These are phyloP conservation scores for Sclerotinia spermophila DNA, from an alignment of 2,329 filamentous ascomycete genomes.

Conservation along the genomic window DNA sequence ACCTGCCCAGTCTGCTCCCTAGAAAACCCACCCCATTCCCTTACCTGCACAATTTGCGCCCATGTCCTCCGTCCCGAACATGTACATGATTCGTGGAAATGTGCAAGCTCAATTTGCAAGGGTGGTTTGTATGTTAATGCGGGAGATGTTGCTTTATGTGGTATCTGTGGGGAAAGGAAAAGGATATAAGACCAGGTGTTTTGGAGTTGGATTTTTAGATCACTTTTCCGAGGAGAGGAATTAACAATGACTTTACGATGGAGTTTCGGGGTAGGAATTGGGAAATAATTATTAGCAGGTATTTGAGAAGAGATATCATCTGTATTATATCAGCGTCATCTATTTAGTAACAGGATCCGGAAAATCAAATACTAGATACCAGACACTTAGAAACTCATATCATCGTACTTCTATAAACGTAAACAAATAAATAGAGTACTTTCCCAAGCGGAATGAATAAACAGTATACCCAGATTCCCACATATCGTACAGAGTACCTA, in stretches of 20 bases:
- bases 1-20: conserved; percentile 47
- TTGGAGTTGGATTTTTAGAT: background rate
- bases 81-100: conserved; percentile 61
- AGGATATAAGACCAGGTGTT: background rate
- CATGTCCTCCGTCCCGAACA: conserved; percentile 60
- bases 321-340: background rate
- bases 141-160: conserved; percentile 66
- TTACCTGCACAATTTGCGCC: conserved; percentile 66
- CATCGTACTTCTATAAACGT: no score
- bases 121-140: conserved; percentile 62
- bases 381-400: no score
- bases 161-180: conserved; percentile 55
- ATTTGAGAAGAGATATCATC: background rate
- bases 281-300: background rate
- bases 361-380: background rate
- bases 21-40: conserved; percentile 50
- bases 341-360: background rate
- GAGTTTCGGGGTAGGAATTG: background rate
- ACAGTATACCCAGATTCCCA: no score
- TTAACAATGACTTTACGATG: background rate
- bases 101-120: conserved; percentile 52
- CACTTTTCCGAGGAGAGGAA: background rate
- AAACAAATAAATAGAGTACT: no score
- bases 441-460: no score
- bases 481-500: no score